A percentile compares a stretch with the other conserved stretches of the same genome.
phyloP scores from a whole-genome alignment of 805 yeast genomes.

The Alloascoidea africana region DNA sequence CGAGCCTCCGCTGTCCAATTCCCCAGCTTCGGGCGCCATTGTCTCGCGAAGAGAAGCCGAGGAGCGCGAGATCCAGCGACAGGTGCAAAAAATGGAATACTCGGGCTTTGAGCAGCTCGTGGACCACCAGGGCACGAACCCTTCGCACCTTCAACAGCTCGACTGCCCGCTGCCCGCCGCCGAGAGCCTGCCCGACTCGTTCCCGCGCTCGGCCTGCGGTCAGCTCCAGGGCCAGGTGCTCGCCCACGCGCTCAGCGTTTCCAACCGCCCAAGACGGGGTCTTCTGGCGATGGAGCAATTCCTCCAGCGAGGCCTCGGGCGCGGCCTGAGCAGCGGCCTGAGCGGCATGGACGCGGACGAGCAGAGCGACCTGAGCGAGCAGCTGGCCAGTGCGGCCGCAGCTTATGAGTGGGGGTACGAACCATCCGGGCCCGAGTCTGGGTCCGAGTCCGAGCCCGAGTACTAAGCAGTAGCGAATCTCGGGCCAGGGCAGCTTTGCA shows the following conservation, averaged over 20 bases:
- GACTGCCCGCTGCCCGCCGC: not conserved
- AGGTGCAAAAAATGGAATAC: not conserved
- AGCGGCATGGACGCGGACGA: constrained; percentile 9
- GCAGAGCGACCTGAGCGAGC: constrained; percentile 12
- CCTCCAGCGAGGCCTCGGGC: constrained; percentile 5
- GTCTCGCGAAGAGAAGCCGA: no score
- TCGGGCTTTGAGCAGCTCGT: not conserved
- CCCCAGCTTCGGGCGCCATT: not conserved
- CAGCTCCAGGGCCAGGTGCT: constrained; percentile 7
- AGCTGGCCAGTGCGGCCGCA: constrained; percentile 8
- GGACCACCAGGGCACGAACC: not conserved
- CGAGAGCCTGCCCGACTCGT: constrained; percentile 7
- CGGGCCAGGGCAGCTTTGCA: no score
- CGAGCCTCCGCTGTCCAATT: not conserved
- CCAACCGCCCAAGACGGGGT: constrained; percentile 7
- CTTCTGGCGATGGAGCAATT: constrained; percentile 8
- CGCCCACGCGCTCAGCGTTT: constrained; percentile 7
- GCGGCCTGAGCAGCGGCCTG: no score
- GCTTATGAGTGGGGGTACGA: constrained; percentile 11
- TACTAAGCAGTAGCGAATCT: no score
- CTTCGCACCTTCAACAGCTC: not conserved
- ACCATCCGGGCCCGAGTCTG: no score
- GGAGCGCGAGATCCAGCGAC: no score
- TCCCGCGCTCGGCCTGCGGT: constrained; percentile 6
- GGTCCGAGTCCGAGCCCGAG: no score